A percentile compares a stretch with the other conserved stretches of the same genome.
Evolutionary conservation across 139 green algal species (phyloP).

Genomic region (Chlamydomonas schloesseri): DNA sequence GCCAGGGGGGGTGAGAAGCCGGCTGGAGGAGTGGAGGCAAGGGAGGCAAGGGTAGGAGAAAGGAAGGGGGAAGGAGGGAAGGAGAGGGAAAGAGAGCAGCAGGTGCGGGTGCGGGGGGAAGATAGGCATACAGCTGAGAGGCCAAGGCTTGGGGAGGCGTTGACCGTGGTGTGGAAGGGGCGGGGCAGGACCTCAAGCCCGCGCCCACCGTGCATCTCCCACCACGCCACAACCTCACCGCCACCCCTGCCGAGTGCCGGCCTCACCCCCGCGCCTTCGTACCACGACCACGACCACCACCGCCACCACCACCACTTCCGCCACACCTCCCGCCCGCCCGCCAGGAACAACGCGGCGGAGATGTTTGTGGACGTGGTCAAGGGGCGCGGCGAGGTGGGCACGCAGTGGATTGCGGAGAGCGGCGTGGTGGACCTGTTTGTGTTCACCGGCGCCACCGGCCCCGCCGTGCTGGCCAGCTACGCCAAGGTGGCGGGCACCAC

Average conservation of each 20-base stretch:
- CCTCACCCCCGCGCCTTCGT: too few relatives aligned
- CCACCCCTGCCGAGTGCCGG: too few relatives aligned
- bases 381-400: slow-evolving; percentile 52
- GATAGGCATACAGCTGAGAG: too few relatives aligned
- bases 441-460: slow-evolving; percentile 79
- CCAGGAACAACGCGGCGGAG: slow-evolving; percentile 95
- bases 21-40: background rate
- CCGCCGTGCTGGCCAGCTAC: slow-evolving; percentile 85
- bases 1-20: background rate
- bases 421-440: slow-evolving; percentile 97
- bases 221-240: too few relatives aligned
- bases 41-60: background rate
- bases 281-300: too few relatives aligned
- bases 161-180: too few relatives aligned
- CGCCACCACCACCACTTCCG: too few relatives aligned
- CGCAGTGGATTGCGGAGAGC: slow-evolving; percentile 95
- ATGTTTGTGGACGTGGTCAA: slow-evolving; percentile 97
- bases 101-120: too few relatives aligned
- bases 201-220: too few relatives aligned
- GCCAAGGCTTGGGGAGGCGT: too few relatives aligned
- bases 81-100: too few relatives aligned
- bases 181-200: too few relatives aligned
- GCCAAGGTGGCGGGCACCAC: slow-evolving; percentile 87
- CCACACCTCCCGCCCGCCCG: background rate
- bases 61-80: background rate